A percentile compares a stretch with the other conserved stretches of the same genome.
These are phyloP conservation scores for Alternaria brassicae DNA, from an alignment of 2,329 filamentous ascomycete genomes.

Conservation along the genomic window DNA sequence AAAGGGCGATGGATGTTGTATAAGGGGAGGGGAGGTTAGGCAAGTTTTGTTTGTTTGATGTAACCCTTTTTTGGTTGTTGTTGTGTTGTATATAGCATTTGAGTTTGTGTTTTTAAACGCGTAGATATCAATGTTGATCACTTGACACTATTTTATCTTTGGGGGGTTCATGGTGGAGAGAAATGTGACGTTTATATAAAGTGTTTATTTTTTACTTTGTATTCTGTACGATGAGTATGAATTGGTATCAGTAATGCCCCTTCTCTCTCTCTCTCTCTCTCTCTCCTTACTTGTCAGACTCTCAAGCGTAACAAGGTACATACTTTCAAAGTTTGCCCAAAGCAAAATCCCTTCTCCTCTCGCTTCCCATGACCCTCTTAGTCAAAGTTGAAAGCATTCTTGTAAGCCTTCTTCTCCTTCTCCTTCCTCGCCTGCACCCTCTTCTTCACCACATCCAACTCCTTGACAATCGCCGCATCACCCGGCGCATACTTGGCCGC, in stretches of 20 bases:
- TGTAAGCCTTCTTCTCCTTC: conserved; percentile 91
- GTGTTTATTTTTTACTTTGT: too few relatives aligned
- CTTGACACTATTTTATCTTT: background rate
- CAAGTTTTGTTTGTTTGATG: background rate
- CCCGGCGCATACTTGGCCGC: conserved; percentile 62
- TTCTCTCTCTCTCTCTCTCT: too few relatives aligned
- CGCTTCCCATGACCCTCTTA: background rate
- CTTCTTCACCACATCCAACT: conserved; percentile 81
- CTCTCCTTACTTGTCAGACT: background rate
- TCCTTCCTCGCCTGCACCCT: conserved; percentile 73
- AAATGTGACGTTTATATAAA: too few relatives aligned
- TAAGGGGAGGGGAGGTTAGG: too few relatives aligned
- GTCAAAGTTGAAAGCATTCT: conserved; percentile 77
- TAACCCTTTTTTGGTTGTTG: background rate
- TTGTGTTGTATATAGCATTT: background rate
- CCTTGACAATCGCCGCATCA: conserved; percentile 76
- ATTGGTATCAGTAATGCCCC: too few relatives aligned
- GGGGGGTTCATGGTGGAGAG: too few relatives aligned
- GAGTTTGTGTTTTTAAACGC: background rate
- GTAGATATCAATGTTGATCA: background rate
- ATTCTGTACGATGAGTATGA: too few relatives aligned
- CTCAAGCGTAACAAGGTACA: background rate
- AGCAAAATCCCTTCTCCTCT: too few relatives aligned
- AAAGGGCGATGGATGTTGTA: background rate
- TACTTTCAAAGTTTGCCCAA: background rate